Evolutionary conservation across 768 basidiomycete species (phyloP), one percentile per base, ranked within the genome.

Genomic region (Chiua virens): DNA sequence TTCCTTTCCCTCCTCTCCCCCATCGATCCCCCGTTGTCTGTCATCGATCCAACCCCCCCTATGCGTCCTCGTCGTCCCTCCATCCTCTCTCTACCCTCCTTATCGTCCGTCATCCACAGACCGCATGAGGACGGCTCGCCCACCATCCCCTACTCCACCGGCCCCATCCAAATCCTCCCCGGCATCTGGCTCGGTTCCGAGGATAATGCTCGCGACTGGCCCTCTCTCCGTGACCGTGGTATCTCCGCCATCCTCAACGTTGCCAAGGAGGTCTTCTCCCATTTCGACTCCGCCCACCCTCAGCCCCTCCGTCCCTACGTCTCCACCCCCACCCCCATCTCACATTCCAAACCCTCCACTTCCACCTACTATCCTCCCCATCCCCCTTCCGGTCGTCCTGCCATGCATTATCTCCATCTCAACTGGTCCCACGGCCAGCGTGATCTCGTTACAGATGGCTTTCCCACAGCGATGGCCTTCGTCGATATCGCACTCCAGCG

Each of bases 391-490:
- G 90, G 88, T 48, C 79, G 89, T 57, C 90, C 92, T 0, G 77
- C 77, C 17, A 82, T 93, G 79, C 83, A 92, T 68, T 94, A 95
- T 65, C 85, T 92, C 70, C 92, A 92, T 68, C 80, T 95, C 23
- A 79, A 80, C 45, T 96, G 93, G 94, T 93, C 91, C 21, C 93
- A 96, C 65, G 93, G 93, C n/a, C 90, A 95, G 71, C 79, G 87
- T 49, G 87, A 96, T 66, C 81, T 96, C 35, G 90, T 92, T 57
- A 70, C 82, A 3, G 72, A 81, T 36, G 92, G 91, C 42, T 92
- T 94, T 70, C 81, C 82, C 45, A 78, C 75, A 8, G 93, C 87
- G 6, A 91, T 94, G 82, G 69, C 79, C 18, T 95, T 93, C 55
- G 79, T 87, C 50, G 92, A 94, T 66, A 79, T 81, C 30, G 86